These are phyloP conservation scores for Neurospora sp. DNA, from an alignment of 495 filamentous ascomycete species.

Conservation along the genomic window DNA sequence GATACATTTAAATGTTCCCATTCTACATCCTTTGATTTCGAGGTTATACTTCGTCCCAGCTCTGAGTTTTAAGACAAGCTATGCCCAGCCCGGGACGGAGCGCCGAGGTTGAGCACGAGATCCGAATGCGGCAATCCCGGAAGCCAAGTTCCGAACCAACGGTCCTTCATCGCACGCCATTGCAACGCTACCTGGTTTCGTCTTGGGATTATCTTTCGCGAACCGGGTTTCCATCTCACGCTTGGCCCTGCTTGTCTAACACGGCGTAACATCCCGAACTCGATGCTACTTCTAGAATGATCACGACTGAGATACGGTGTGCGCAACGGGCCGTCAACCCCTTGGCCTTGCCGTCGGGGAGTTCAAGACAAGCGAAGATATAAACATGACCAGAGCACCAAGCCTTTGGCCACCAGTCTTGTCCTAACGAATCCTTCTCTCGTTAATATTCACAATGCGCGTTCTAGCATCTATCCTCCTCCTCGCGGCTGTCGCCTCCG, in stretches of 20 bases:
- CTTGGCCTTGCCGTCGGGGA: neutral
- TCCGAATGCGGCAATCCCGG: neutral
- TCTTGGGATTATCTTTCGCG: neutral
- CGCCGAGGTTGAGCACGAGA: neutral
- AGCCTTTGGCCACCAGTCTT: neutral
- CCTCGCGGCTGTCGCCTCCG: slow-evolving; percentile 6
- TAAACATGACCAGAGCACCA: neutral
- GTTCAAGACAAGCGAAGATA: neutral
- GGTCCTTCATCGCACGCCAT: neutral
- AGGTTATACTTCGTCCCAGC: neutral
- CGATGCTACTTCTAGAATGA: neutral
- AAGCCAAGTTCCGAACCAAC: neutral
- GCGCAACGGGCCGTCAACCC: neutral
- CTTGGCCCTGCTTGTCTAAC: neutral
- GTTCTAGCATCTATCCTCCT: slow-evolving; percentile 5
- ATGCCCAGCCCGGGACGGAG: neutral
- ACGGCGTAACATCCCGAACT: neutral
- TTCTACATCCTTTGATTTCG: neutral
- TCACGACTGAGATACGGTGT: neutral
- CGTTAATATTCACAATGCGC: slow-evolving; percentile 6
- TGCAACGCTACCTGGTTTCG: neutral
- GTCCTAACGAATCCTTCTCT: neutral
- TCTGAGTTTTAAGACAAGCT: neutral
- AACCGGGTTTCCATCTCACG: neutral
- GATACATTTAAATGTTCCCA: neutral